Conservation (phyloP, 2,329 filamentous ascomycete species). For the Sporothrix protearum region DNA sequence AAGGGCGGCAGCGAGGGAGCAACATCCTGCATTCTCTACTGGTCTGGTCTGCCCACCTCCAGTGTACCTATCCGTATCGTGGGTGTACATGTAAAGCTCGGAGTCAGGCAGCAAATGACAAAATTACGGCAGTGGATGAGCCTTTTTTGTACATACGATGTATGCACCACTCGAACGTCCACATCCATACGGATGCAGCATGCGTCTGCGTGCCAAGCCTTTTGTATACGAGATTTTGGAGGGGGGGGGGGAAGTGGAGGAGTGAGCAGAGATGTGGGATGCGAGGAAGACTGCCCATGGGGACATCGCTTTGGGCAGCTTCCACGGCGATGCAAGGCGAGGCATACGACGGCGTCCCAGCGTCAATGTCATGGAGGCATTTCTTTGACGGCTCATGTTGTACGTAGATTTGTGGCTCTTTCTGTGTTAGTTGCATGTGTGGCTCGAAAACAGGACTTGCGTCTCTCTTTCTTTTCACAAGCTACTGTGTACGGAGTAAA, state of each 20-base stretch:
- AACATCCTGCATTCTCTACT: neutral
- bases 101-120: neutral
- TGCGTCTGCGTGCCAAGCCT: neutral
- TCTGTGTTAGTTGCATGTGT: neutral
- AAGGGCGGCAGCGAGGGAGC: neutral
- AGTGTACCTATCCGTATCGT: neutral
- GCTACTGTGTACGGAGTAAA: neutral
- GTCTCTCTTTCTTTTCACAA: neutral
- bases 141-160: too few species aligned
- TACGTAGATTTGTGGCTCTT: neutral
- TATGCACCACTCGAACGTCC: neutral
- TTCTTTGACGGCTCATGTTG: neutral
- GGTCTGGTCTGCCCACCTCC: neutral
- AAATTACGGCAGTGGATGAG: neutral
- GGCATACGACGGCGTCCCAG: neutral
- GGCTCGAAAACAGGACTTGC: neutral
- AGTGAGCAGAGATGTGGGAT: neutral
- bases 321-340: neutral
- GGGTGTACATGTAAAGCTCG: neutral
- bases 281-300: neutral
- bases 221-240: neutral
- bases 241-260: neutral
- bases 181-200: neutral
- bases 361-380: neutral
- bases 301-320: neutral